phyloP scores from a whole-genome alignment of 768 basidiomycete genomes.

The Exidia glandulosa region DNA sequence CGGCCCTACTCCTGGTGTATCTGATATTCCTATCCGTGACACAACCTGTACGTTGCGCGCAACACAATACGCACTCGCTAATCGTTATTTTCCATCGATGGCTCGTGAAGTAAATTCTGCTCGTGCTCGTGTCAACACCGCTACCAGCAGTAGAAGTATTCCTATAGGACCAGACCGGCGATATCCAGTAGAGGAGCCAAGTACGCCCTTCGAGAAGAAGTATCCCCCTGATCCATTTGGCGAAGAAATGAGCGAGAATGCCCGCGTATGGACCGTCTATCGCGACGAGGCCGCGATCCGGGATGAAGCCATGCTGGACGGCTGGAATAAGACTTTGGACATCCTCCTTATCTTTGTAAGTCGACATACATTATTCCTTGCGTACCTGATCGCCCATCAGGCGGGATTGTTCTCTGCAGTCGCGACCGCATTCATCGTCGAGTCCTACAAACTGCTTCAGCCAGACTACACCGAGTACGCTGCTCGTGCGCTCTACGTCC shows the following conservation, averaged over 20 bases:
- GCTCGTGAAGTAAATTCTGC: too few relatives aligned
- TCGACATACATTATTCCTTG: neutral
- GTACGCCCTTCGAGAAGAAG: slow-evolving; percentile 3
- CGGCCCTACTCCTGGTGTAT: too few relatives aligned
- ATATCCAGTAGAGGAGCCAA: too few relatives aligned
- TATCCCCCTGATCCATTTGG: slow-evolving; percentile 4
- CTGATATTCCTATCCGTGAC: too few relatives aligned
- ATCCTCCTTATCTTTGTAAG: slow-evolving; percentile 3
- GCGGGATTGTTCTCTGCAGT: slow-evolving; percentile 7
- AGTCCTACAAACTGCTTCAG: slow-evolving; percentile 7
- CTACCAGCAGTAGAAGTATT: too few relatives aligned
- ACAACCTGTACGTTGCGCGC: too few relatives aligned
- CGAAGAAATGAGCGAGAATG: slow-evolving; percentile 1
- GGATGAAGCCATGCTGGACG: neutral
- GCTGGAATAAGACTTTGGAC: slow-evolving; percentile 2
- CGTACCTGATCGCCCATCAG: neutral
- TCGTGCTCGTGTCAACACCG: too few relatives aligned
- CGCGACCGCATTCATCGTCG: slow-evolving; percentile 5
- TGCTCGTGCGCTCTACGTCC: neutral
- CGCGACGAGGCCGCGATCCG: slow-evolving; percentile 2
- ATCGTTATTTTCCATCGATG: too few relatives aligned
- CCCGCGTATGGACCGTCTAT: slow-evolving; percentile 5
- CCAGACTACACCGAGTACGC: slow-evolving; percentile 1
- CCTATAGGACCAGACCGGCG: too few relatives aligned
- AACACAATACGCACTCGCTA: too few relatives aligned